Conservation (phyloP, 345 rosid species). For the Linum usitatissimum region DNA sequence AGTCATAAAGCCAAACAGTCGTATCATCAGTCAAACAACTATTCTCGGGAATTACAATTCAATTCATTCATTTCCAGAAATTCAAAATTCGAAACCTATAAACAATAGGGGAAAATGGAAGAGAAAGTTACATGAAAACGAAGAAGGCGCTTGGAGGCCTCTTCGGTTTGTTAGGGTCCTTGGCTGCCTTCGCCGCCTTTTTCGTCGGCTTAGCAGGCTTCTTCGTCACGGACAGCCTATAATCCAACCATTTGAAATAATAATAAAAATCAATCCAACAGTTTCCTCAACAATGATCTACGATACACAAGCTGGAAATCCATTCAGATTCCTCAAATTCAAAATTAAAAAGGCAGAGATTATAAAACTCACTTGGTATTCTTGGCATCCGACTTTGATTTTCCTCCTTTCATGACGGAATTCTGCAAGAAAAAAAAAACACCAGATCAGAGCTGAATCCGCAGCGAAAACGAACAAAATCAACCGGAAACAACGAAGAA, state of each 20-base stretch:
- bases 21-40: neutral
- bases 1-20: neutral
- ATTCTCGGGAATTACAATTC: neutral
- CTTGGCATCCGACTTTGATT: conserved; percentile 69
- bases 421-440: conserved; percentile 27
- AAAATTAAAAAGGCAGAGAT: neutral
- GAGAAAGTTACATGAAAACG: conserved; percentile 21
- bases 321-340: neutral
- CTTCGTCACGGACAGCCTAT: conserved; percentile 9
- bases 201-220: conserved; percentile 2
- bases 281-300: conserved; percentile 20
- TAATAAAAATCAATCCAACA: neutral
- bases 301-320: conserved; percentile 14
- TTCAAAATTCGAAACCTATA: neutral
- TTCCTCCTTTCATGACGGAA: conserved; percentile 80
- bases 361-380: conserved; percentile 44
- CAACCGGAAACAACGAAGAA: neutral
- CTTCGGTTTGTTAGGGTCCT: conserved; percentile 68
- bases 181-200: conserved; percentile 30
- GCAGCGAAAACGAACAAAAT: conserved; percentile 3
- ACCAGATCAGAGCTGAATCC: conserved; percentile 16
- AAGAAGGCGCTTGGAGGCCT: conserved; percentile 72
- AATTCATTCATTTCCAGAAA: neutral
- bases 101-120: neutral
- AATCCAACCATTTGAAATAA: neutral